Percentiles rank a stretch among this genome's conserved stretches.
Conservation (phyloP, 768 basidiomycete genomes). For the Podaxis sp. region DNA sequence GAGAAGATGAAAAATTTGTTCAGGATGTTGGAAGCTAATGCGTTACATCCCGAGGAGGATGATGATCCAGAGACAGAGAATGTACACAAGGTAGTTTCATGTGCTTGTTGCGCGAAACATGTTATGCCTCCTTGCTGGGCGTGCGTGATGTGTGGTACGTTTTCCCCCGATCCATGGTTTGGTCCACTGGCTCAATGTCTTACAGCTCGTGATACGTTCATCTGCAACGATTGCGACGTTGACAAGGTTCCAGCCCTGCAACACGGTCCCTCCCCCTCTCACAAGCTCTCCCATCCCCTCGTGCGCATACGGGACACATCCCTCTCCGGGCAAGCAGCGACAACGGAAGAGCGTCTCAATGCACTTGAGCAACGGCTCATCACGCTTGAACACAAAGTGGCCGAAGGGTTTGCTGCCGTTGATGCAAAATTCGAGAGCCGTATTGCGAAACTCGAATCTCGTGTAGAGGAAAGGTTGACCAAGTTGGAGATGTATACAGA, state of each 20-base stretch:
- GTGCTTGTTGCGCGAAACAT: slow-evolving; percentile 21
- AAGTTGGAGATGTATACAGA: slow-evolving; percentile 24
- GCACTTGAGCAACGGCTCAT: slow-evolving; percentile 29
- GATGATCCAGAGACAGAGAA: slow-evolving; percentile 1
- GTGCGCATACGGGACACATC: slow-evolving; percentile 25
- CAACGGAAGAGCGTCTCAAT: slow-evolving; percentile 23
- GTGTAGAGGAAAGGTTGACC: slow-evolving; percentile 22
- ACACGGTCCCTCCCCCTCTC: slow-evolving; percentile 18
- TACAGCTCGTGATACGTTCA: slow-evolving; percentile 27
- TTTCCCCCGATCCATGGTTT: not conserved
- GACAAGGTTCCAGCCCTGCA: slow-evolving; percentile 13
- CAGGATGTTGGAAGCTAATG: slow-evolving; percentile 21
- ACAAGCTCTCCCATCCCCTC: slow-evolving; percentile 25
- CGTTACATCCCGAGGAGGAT: not conserved
- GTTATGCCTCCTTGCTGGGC: slow-evolving; percentile 23
- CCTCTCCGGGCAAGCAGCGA: slow-evolving; percentile 15
- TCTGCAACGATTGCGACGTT: slow-evolving; percentile 29
- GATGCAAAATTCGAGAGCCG: slow-evolving; percentile 24
- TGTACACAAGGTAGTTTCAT: slow-evolving; percentile 7
- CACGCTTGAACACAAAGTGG: slow-evolving; percentile 27
- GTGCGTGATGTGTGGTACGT: slow-evolving; percentile 23
- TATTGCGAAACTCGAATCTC: slow-evolving; percentile 23
- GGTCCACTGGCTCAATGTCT: not conserved
- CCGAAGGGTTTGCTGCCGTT: slow-evolving; percentile 23
- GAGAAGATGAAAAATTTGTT: slow-evolving; percentile 26